These are phyloP conservation scores for Cymbopogon flexuosus DNA, from an alignment of 202 grass and related monocot genomes.

Conservation along the genomic window DNA sequence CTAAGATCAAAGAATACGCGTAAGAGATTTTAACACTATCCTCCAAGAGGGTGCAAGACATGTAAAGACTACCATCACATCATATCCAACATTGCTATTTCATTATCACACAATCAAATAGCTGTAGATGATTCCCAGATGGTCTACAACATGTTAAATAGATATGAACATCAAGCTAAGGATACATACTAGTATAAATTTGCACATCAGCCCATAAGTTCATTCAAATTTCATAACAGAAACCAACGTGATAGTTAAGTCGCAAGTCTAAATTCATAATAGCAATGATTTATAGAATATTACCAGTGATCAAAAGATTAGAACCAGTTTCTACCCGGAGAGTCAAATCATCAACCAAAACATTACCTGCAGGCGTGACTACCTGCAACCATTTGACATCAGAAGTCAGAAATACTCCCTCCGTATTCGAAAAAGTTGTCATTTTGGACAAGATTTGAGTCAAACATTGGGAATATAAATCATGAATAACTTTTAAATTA, in stretches of 20 bases:
- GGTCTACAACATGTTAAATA: constrained; percentile 13
- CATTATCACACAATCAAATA: constrained; percentile 1
- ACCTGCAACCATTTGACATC: constrained; percentile 62
- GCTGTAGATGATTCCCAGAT: constrained; percentile 7
- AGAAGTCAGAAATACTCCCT: constrained; percentile 40
- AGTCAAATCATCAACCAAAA: constrained; percentile 86
- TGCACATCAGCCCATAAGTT: neutral
- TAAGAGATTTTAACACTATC: constrained; percentile 13
- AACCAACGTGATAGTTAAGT: constrained; percentile 17
- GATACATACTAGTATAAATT: constrained; percentile 2
- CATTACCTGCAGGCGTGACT: constrained; percentile 87
- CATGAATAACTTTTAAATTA: too few species aligned
- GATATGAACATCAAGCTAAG: neutral
- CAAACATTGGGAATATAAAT: too few species aligned
- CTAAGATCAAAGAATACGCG: constrained; percentile 24
- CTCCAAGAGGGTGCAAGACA: neutral
- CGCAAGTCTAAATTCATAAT: neutral
- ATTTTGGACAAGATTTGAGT: too few species aligned
- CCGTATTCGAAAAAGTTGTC: too few species aligned
- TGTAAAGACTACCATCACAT: constrained; percentile 2
- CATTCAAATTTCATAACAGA: neutral
- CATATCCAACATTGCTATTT: neutral
- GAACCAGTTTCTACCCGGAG: constrained; percentile 85
- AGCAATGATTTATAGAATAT: constrained; percentile 5
- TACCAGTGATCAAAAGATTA: constrained; percentile 98